Evolutionary conservation across 2,329 filamentous ascomycete genomes (phyloP).

Genomic region (Aureobasidium sp.): DNA sequence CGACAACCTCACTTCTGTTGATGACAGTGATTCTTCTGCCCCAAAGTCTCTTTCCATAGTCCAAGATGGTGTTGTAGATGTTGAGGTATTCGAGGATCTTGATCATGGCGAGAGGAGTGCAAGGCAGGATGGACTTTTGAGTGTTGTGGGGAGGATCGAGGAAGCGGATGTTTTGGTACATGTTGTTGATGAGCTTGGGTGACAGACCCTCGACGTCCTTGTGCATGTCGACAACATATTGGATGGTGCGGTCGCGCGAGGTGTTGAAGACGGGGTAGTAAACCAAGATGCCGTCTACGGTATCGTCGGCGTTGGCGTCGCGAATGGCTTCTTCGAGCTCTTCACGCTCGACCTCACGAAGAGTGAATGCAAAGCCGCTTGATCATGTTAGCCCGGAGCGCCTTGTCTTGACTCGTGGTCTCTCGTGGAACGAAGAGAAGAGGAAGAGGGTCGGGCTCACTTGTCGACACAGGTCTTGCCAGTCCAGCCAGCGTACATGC

Average conservation of each 20-base stretch:
- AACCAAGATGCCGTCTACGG: constrained; percentile 84
- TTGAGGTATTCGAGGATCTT: constrained; percentile 95
- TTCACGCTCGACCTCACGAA: constrained; percentile 77
- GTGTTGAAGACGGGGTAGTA: constrained; percentile 98
- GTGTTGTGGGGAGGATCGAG: constrained; percentile 67
- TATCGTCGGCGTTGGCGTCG: constrained; percentile 67
- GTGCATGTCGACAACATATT: constrained; percentile 79
- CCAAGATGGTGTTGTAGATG: constrained; percentile 92
- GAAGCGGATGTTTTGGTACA: constrained; percentile 98
- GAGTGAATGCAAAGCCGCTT: constrained; percentile 83
- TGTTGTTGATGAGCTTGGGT: constrained; percentile 94
- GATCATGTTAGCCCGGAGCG: neutral
- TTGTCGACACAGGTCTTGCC: constrained; percentile 94
- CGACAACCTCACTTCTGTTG: constrained; percentile 93
- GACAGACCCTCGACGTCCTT: constrained; percentile 96
- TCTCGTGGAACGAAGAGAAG: neutral
- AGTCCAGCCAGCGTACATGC: constrained; percentile 95
- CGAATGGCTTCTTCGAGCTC: constrained; percentile 82
- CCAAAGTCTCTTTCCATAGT: constrained; percentile 85
- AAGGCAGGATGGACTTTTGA: constrained; percentile 88
- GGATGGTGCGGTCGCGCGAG: constrained; percentile 85
- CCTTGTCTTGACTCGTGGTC: neutral
- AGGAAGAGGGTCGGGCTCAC: constrained; percentile 46
- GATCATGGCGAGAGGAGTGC: constrained; percentile 89
- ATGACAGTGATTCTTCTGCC: constrained; percentile 94